A percentile compares a stretch with the other conserved stretches of the same genome.
Conservation (phyloP, 2,329 filamentous ascomycete species). For the Diaporthe citriasiana region DNA sequence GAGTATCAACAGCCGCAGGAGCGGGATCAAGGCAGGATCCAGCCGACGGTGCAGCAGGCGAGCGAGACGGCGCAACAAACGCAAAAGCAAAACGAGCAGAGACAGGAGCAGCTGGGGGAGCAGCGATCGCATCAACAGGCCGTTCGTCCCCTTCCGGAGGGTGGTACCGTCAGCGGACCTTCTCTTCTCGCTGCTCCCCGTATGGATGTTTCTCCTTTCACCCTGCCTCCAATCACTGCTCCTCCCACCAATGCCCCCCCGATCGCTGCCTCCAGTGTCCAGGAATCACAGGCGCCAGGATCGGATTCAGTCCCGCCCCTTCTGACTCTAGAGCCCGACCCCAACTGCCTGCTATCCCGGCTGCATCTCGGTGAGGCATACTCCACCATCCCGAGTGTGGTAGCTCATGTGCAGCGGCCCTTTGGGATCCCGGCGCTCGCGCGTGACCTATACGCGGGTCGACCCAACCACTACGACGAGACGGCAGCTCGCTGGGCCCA, state of each 20-base stretch:
- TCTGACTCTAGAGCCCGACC: neutral
- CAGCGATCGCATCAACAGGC: neutral
- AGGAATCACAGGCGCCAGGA: neutral
- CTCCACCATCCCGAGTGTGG: neutral
- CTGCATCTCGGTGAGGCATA: neutral
- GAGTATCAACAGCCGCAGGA: neutral
- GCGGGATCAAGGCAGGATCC: neutral
- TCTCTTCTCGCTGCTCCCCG: neutral
- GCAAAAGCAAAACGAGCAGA: neutral
- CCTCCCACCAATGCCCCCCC: neutral
- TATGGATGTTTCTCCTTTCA: neutral
- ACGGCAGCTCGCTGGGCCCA: neutral
- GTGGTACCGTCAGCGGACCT: no score
- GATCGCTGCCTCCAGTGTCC: neutral
- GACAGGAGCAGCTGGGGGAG: neutral
- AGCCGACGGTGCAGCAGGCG: neutral
- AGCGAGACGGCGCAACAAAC: neutral
- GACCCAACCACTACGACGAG: conserved; percentile 22
- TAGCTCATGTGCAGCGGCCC: neutral
- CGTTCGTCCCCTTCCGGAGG: neutral
- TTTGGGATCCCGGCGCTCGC: conserved; percentile 19
- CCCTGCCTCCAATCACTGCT: neutral
- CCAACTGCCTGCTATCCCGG: neutral
- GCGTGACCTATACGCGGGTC: neutral
- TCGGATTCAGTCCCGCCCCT: neutral